These are phyloP conservation scores for Streptanthus diversifolius DNA, from an alignment of 345 rosid genomes.

Conservation along the genomic window DNA sequence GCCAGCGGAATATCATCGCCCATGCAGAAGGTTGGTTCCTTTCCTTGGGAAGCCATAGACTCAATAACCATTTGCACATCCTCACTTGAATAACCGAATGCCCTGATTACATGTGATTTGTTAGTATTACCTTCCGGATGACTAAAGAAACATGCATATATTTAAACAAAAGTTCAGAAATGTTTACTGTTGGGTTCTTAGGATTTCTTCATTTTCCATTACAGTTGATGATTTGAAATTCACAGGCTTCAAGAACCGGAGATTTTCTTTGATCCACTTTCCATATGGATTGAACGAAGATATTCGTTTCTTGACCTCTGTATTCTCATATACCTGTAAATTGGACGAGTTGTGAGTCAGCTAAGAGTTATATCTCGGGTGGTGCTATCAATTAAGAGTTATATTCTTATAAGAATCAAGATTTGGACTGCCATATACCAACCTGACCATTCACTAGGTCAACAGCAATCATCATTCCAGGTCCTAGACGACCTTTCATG, in stretches of 20 bases:
- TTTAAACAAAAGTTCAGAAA: slow-evolving; percentile 10
- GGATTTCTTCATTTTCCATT: slow-evolving; percentile 73
- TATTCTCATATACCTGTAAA: slow-evolving; percentile 86
- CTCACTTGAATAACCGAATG: slow-evolving; percentile 97
- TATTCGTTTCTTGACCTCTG: slow-evolving; percentile 83
- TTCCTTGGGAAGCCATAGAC: slow-evolving; percentile 93
- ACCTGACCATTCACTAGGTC: slow-evolving; percentile 92
- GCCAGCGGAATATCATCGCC: slow-evolving; percentile 94
- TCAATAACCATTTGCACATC: slow-evolving; percentile 99
- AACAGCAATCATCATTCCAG: slow-evolving; percentile 98
- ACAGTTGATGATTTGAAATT: slow-evolving; percentile 60
- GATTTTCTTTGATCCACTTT: slow-evolving; percentile 77
- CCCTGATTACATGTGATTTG: slow-evolving; percentile 42
- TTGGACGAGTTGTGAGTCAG: slow-evolving; percentile 10
- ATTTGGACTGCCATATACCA: slow-evolving; percentile 23
- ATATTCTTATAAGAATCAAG: slow-evolving; percentile 1
- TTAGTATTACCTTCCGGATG: background rate
- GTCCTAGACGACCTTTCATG: slow-evolving; percentile 96
- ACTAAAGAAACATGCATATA: background rate
- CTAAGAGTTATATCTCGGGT: background rate
- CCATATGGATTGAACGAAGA: slow-evolving; percentile 83
- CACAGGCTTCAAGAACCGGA: slow-evolving; percentile 63
- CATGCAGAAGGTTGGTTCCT: slow-evolving; percentile 98
- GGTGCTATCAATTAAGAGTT: background rate
- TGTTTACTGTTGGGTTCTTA: slow-evolving; percentile 88